Base-by-base conservation (phyloP, 2,329 filamentous ascomycete genomes). In the Nemania sp. region DNA sequence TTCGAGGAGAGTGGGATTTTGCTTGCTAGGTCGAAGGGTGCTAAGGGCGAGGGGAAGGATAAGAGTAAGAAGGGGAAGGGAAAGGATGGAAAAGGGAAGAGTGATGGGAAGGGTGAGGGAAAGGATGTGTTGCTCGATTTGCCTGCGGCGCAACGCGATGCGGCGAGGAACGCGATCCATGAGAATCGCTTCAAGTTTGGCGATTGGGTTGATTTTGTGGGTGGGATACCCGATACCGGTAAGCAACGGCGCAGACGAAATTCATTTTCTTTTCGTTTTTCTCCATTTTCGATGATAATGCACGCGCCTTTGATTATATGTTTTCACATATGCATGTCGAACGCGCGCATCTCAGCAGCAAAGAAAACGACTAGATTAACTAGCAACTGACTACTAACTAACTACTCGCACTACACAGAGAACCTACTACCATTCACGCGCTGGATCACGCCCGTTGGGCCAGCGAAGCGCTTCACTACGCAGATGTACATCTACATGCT, bases 401-500 rank as follows among this genome's bases (percentile, higher is more conserved):
- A 43, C 41, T 33, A 8, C 37, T 6, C 1, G 12, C 12, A 5
- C 3, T 8, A 31, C 11, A 12, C 49, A 83, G 86, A 86, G 1
- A 77, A 79, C 31, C 75, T 97, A 3, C 75, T 90, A 6, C 91
- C 92, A 0, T 97, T 96, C 67, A 96, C 92, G 0, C 83, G 90
- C 49, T 97, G 94, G 94, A 80, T 97, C 51, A 97, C 94, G 2
- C 93, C 93, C 0, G 72, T 77, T 0, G 84, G 82, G 57, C 75
- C 87, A 1, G 81, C 85, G 0, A 90, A 86, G 64, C 82, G 94
- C 40, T 99, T 95, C 74, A 90, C 89, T 0, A 97, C 93, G 0
- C 92, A 97, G 69, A 97, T 97, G 93, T 99, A 97, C 73, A 71
- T 97, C 9, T 96, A 96, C 72, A 86, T 95, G 71, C 79, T 97